Evolutionary conservation across 345 rosid species (phyloP).

Genomic region (Limnanthes douglasii): DNA sequence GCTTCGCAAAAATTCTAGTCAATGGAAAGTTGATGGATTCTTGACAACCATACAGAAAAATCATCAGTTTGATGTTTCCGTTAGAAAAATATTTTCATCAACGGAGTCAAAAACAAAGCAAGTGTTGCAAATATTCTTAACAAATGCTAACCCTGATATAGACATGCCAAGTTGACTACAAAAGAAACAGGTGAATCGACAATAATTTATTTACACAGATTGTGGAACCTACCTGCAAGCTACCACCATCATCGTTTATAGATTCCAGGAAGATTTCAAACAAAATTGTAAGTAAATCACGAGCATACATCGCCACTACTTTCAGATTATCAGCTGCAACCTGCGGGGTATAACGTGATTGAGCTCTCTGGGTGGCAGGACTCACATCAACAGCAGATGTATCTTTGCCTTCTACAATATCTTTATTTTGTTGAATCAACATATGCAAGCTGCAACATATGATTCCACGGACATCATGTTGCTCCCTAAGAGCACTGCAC

Average conservation of each 20-base stretch:
- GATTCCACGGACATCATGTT: slow-evolving; percentile 45
- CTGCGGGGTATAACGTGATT: slow-evolving; percentile 30
- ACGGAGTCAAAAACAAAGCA: no score
- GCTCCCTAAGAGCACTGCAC: slow-evolving; percentile 42
- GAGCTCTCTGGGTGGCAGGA: slow-evolving; percentile 34
- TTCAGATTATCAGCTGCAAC: slow-evolving; percentile 45
- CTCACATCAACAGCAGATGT: slow-evolving; percentile 20
- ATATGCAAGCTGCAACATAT: slow-evolving; percentile 64
- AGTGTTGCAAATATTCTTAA: no score
- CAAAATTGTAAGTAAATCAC: slow-evolving; percentile 44
- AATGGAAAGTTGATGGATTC: no score
- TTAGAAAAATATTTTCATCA: no score
- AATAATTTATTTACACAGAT: no score
- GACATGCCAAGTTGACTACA: no score
- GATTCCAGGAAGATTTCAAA: slow-evolving; percentile 55
- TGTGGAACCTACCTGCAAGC: slow-evolving; percentile 92
- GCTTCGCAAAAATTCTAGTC: no score
- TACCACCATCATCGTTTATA: slow-evolving; percentile 73
- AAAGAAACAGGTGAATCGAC: no score
- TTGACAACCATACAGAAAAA: no score
- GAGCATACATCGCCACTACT: slow-evolving; percentile 42
- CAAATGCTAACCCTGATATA: no score
- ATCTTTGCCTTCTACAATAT: slow-evolving; percentile 24
- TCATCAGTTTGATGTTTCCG: no score
- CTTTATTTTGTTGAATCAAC: slow-evolving; percentile 61